Conservation (phyloP, 2,329 filamentous ascomycete genomes). For the Fusarium longipes region DNA sequence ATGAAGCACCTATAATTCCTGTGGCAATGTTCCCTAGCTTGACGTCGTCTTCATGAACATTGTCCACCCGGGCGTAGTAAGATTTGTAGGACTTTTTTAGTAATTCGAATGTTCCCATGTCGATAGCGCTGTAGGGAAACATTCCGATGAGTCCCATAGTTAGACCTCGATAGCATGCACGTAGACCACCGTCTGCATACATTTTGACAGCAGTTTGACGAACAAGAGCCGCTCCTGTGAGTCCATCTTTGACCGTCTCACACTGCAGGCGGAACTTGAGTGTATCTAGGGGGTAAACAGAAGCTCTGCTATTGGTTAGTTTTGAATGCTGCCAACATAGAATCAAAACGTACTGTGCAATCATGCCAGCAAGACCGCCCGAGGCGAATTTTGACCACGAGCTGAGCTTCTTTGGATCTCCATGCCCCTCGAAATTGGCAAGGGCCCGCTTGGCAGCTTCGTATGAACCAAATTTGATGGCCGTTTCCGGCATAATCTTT, state of each 20-base stretch:
- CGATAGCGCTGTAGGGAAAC: slow-evolving; percentile 97
- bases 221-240: slow-evolving; percentile 85
- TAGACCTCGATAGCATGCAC: slow-evolving; percentile 88
- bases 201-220: slow-evolving; percentile 86
- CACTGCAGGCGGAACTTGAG: slow-evolving; percentile 89
- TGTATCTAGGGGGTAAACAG: slow-evolving; percentile 93
- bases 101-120: slow-evolving; percentile 94
- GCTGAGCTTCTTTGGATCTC: slow-evolving; percentile 81
- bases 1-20: slow-evolving; percentile 89
- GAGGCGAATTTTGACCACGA: slow-evolving; percentile 90
- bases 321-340: not conserved
- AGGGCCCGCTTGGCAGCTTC: slow-evolving; percentile 92
- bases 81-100: slow-evolving; percentile 80
- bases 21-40: slow-evolving; percentile 84
- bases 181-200: slow-evolving; percentile 78
- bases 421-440: slow-evolving; percentile 87
- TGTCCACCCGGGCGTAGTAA: slow-evolving; percentile 74
- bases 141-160: slow-evolving; percentile 95
- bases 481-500: slow-evolving; percentile 98
- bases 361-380: slow-evolving; percentile 91
- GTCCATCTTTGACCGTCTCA: slow-evolving; percentile 87
- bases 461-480: slow-evolving; percentile 97
- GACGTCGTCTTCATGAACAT: slow-evolving; percentile 85
- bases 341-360: slow-evolving; percentile 80
- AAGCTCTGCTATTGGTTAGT: slow-evolving; percentile 67